Percentiles rank a stretch among this genome's conserved stretches.
Conservation (phyloP, 805 yeast species). For the Wickerhamomyces alni region DNA sequence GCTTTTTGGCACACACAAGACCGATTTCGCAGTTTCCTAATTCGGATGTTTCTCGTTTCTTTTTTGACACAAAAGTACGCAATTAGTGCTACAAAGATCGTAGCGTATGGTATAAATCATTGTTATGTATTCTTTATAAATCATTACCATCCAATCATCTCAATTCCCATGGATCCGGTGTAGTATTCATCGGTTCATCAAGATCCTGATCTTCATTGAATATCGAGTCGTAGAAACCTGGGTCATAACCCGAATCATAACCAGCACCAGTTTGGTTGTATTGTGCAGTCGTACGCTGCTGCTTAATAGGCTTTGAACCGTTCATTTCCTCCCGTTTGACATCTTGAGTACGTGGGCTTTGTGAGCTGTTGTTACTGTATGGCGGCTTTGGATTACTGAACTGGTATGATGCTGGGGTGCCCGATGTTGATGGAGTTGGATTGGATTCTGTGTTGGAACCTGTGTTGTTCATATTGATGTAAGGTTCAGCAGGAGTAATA, state of each 20-base stretch:
- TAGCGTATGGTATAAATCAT: too few relatives aligned
- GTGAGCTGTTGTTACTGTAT: too few relatives aligned
- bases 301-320: neutral
- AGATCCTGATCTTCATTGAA: constrained; percentile 33
- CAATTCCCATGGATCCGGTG: constrained; percentile 4
- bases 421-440: neutral
- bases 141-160: neutral
- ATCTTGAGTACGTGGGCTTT: too few relatives aligned
- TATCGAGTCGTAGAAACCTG: constrained; percentile 15
- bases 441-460: constrained; percentile 9
- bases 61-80: too few relatives aligned
- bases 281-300: neutral
- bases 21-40: too few relatives aligned
- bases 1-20: neutral
- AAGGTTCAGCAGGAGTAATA: neutral
- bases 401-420: neutral
- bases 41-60: too few relatives aligned
- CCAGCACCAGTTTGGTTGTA: neutral
- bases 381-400: too few relatives aligned
- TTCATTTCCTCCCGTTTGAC: too few relatives aligned
- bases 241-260: constrained; percentile 1
- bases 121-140: too few relatives aligned
- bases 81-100: too few relatives aligned
- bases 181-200: neutral
- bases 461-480: neutral